Conservation (phyloP, 495 filamentous ascomycete species). For the Podospora sp. region DNA sequence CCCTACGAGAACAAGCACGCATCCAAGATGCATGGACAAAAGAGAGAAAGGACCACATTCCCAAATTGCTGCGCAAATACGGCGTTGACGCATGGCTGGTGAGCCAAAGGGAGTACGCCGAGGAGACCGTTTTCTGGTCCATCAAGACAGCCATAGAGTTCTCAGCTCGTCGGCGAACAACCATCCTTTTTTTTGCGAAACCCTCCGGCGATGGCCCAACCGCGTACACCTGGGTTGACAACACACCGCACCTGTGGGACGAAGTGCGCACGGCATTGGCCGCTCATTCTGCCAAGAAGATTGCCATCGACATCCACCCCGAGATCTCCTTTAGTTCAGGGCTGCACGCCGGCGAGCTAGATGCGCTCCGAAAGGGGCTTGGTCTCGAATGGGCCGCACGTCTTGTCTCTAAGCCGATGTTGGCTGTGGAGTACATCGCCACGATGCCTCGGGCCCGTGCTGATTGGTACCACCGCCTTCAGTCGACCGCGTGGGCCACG, state of each 20-base stretch:
- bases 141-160: slow-evolving; percentile 48
- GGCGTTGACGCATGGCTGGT: slow-evolving; percentile 53
- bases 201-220: slow-evolving; percentile 24
- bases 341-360: slow-evolving; percentile 48
- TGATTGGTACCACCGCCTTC: slow-evolving; percentile 45
- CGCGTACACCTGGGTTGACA: slow-evolving; percentile 48
- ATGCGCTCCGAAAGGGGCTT: slow-evolving; percentile 33
- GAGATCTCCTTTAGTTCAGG: slow-evolving; percentile 48
- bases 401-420: slow-evolving; percentile 44
- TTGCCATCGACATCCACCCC: slow-evolving; percentile 45
- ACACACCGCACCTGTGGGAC: slow-evolving; percentile 43
- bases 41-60: slow-evolving; percentile 43
- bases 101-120: slow-evolving; percentile 52
- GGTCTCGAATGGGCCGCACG: slow-evolving; percentile 39
- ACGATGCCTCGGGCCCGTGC: slow-evolving; percentile 44
- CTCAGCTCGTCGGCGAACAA: slow-evolving; percentile 48
- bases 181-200: slow-evolving; percentile 46
- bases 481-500: slow-evolving; percentile 52
- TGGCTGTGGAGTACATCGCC: slow-evolving; percentile 49
- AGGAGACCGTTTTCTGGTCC: slow-evolving; percentile 54
- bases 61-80: slow-evolving; percentile 44
- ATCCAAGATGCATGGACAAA: slow-evolving; percentile 47
- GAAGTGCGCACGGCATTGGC: slow-evolving; percentile 37
- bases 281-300: slow-evolving; percentile 33
- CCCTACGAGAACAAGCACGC: slow-evolving; percentile 45